Evolutionary conservation across 2,329 filamentous ascomycete species (phyloP).

Genomic region (Diaporthe sp.): DNA sequence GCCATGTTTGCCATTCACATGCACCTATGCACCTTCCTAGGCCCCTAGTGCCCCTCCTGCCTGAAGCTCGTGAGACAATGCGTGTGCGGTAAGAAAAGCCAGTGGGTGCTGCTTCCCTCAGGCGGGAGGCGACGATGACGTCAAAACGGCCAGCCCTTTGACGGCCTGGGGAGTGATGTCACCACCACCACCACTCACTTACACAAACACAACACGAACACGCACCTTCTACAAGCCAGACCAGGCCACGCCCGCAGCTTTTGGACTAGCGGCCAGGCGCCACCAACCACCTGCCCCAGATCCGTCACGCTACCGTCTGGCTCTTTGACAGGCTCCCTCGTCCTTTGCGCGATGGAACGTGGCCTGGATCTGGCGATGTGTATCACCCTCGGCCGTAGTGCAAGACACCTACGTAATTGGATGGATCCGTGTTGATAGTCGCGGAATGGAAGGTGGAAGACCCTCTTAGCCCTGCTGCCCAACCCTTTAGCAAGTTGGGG

Average conservation of each 20-base stretch:
- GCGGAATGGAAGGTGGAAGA: not conserved
- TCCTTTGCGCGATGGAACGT: slow-evolving; percentile 18
- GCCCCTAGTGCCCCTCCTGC: not conserved
- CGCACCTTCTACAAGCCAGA: not conserved
- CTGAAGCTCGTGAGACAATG: slow-evolving; percentile 23
- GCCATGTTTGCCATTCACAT: slow-evolving; percentile 19
- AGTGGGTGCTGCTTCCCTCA: not conserved
- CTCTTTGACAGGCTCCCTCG: not conserved
- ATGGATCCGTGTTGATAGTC: not conserved
- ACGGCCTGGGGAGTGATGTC: slow-evolving; percentile 19
- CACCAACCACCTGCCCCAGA: slow-evolving; percentile 14
- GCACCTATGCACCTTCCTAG: slow-evolving; percentile 1
- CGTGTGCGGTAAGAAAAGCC: not conserved
- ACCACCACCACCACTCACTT: not conserved
- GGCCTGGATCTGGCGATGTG: not conserved
- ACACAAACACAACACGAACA: too few species aligned
- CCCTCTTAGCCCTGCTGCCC: not conserved
- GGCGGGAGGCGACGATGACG: slow-evolving; percentile 9
- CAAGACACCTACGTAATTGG: slow-evolving; percentile 26
- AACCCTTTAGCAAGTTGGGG: not conserved
- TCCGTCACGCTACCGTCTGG: slow-evolving; percentile 9
- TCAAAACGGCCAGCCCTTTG: slow-evolving; percentile 20
- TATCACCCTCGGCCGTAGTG: slow-evolving; percentile 3
- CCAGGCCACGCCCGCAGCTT: not conserved
- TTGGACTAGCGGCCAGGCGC: not conserved